Evolutionary conservation across 2,329 filamentous ascomycete species (phyloP).

Genomic region (Dactylellina leptospora): DNA sequence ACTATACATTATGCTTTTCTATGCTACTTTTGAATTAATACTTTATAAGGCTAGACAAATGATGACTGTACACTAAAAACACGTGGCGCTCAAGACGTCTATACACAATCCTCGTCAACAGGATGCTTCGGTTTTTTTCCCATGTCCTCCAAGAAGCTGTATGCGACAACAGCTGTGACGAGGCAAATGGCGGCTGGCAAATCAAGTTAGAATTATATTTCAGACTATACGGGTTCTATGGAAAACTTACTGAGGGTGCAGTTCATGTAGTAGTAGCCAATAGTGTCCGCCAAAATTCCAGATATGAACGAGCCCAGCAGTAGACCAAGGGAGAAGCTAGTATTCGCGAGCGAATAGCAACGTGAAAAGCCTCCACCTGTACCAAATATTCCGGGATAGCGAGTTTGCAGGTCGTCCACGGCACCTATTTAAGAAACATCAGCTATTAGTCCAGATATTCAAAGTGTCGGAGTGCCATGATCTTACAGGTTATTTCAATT

Average conservation of each 20-base stretch:
- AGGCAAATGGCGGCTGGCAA: slow-evolving; percentile 1
- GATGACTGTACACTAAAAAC: too few relatives aligned
- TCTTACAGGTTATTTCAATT: slow-evolving; percentile 58
- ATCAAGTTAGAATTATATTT: not conserved
- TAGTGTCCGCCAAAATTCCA: slow-evolving; percentile 4
- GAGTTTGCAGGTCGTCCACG: slow-evolving; percentile 52
- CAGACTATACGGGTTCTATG: not conserved
- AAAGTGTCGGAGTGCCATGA: not conserved
- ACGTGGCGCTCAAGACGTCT: too few relatives aligned
- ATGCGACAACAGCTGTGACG: not conserved
- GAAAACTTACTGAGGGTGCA: slow-evolving; percentile 5
- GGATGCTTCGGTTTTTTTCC: not conserved
- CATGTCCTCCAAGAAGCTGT: slow-evolving; percentile 7
- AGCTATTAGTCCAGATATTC: not conserved
- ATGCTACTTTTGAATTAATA: too few relatives aligned
- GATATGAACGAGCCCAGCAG: slow-evolving; percentile 54
- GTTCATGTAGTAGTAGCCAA: slow-evolving; percentile 18
- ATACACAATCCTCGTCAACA: not conserved
- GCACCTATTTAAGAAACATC: not conserved
- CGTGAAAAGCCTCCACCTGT: slow-evolving; percentile 56
- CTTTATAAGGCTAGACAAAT: too few relatives aligned
- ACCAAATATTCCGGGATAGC: slow-evolving; percentile 57
- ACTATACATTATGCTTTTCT: too few relatives aligned
- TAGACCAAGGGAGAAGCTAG: slow-evolving; percentile 56
- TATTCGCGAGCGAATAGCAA: slow-evolving; percentile 55